A percentile compares a stretch with the other conserved stretches of the same genome.
phyloP scores from a whole-genome alignment of 106 monocot species.

The Dioscorea zingiberensis region DNA sequence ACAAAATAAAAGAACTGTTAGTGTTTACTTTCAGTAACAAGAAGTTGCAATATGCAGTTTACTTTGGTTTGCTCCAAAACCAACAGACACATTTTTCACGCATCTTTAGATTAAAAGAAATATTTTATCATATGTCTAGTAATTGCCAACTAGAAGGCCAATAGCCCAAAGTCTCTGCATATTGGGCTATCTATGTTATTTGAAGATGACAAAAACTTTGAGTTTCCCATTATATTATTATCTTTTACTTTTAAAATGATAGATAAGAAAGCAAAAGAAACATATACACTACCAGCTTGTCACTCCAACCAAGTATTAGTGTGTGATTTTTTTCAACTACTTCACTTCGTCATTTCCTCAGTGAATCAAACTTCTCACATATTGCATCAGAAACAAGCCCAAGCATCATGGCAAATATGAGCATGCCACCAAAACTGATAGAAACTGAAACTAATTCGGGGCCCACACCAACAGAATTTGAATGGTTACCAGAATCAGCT shows the following conservation, averaged over 20 bases:
- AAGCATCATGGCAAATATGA: constrained; percentile 87
- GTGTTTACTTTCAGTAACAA: too few species aligned
- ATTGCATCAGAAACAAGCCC: constrained; percentile 73
- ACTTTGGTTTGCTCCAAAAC: too few species aligned
- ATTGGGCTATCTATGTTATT: too few species aligned
- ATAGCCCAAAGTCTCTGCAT: too few species aligned
- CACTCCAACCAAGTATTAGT: constrained; percentile 75
- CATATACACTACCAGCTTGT: constrained; percentile 42
- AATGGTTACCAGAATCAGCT: constrained; percentile 73
- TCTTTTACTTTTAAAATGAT: too few species aligned
- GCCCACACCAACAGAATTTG: constrained; percentile 50
- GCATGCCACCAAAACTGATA: constrained; percentile 73
- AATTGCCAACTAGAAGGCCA: too few species aligned
- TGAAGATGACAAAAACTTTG: too few species aligned
- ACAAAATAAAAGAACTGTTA: too few species aligned
- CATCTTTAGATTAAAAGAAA: too few species aligned
- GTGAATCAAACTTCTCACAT: constrained; percentile 71
- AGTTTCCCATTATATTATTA: background rate
- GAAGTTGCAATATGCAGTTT: too few species aligned
- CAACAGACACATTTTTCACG: too few species aligned
- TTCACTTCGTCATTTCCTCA: constrained; percentile 75
- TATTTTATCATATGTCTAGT: too few species aligned
- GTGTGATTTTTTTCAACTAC: constrained; percentile 69
- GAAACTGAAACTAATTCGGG: constrained; percentile 63
- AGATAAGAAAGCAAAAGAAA: background rate